These are phyloP conservation scores for Mycena floridula DNA, from an alignment of 768 basidiomycete genomes.

Conservation along the genomic window DNA sequence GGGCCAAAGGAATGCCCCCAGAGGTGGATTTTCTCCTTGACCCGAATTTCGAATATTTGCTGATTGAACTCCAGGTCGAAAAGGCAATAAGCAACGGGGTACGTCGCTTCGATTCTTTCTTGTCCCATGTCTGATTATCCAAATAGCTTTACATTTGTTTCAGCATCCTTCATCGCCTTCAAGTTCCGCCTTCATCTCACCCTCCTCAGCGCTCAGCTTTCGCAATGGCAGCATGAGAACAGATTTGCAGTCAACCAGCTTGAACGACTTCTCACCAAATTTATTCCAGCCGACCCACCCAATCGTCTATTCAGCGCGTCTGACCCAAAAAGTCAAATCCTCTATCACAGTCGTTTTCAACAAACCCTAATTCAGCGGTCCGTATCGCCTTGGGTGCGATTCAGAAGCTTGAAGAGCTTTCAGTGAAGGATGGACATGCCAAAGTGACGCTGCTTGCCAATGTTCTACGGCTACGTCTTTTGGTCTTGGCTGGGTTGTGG, in stretches of 20 bases:
- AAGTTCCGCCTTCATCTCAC: conserved; percentile 54
- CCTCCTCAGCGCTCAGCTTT: conserved; percentile 56
- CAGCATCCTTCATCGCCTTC: conserved; percentile 64
- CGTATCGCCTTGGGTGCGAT: conserved; percentile 22
- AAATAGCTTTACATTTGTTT: conserved; percentile 35
- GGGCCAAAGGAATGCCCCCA: conserved; percentile 44
- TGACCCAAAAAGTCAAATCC: conserved; percentile 31
- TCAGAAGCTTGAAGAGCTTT: conserved; percentile 23
- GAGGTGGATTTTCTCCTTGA: conserved; percentile 37
- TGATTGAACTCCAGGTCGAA: conserved; percentile 37
- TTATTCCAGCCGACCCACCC: conserved; percentile 45
- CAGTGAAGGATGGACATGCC: conserved; percentile 26
- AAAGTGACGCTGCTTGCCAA: conserved; percentile 43
- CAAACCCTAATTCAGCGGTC: conserved; percentile 7
- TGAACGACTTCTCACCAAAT: conserved; percentile 42
- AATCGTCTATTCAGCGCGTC: conserved; percentile 46
- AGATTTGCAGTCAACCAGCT: conserved; percentile 59
- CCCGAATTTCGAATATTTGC: neutral
- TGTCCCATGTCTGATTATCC: neutral
- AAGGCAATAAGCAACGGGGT: conserved; percentile 67
- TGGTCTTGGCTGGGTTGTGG: conserved; percentile 53
- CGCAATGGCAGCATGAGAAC: conserved; percentile 42
- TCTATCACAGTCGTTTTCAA: conserved; percentile 8
- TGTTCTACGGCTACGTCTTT: conserved; percentile 51
- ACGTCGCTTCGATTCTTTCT: conserved; percentile 20